Evolutionary conservation across 306 rosid genomes (phyloP), one percentile per base, ranked within the genome.

Genomic region (Gastrolobium villosum): DNA sequence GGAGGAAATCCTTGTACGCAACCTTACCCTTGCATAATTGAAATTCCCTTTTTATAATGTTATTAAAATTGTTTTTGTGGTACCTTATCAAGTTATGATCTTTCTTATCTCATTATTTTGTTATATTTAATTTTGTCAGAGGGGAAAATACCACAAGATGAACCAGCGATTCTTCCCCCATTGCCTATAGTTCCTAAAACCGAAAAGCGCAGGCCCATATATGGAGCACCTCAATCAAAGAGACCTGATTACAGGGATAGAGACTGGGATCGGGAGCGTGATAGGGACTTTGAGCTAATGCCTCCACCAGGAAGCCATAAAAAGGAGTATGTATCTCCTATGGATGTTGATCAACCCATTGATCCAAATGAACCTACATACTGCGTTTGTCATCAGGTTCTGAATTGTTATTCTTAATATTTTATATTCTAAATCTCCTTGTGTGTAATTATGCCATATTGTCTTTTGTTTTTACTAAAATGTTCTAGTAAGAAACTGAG

Each of bases 291-390:
- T 60, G 97, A 95, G 88, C 89, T 95, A 79, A 95, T 95, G 97
- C 97, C 99, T 61, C 98, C 97, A 31, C 98, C 94, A 71, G 99
- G 99, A 87, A 83, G 96, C 85, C 91, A 91, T 75, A 95, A 81
- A 82, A 93, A 90, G 87, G 99, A 95, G 1, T 92, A 86, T 85
- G 74, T 72, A 46, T 45, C 85, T 56, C 79, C 97, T 32, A 75
- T 95, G 90, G 99, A 95, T 84, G 77, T 91, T 74, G 97, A 92
- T 70, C 95, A 91, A 70, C 93, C 96, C 64, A 95, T 95, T 77
- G 99, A 95, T 88, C 99, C 97, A 14, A 95, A 95, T 65, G 97
- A 93, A 82, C 98, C 94, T 77, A 93, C 98, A 52, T 95, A 95
- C 88, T 91, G 99, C 70, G 92, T 95, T 79, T 95, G 99, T 75